Conservation (phyloP, 1,139 yeast species). For the Barnettozyma hawaiiensis region DNA sequence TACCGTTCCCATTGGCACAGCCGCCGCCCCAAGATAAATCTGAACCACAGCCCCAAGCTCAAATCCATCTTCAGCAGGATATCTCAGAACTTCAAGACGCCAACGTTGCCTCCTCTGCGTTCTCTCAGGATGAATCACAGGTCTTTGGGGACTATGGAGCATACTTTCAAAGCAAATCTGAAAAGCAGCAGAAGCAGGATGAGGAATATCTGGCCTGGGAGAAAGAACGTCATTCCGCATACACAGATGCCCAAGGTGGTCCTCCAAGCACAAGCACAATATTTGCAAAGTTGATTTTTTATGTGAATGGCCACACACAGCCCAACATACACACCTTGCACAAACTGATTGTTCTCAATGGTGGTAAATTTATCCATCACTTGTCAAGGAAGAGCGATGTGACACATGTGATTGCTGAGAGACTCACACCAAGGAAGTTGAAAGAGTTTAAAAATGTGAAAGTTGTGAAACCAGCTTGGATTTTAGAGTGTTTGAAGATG, state of each 20-base stretch:
- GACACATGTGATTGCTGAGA: slow-evolving; percentile 80
- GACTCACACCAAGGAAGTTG: slow-evolving; percentile 70
- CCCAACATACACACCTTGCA: slow-evolving; percentile 75
- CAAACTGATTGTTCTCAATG: slow-evolving; percentile 63
- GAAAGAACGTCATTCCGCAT: slow-evolving; percentile 30
- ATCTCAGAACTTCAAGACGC: slow-evolving; percentile 3
- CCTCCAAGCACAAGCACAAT: slow-evolving; percentile 33
- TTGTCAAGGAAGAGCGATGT: slow-evolving; percentile 65
- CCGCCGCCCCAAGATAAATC: too few species aligned
- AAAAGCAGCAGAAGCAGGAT: slow-evolving; percentile 67
- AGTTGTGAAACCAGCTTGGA: slow-evolving; percentile 83
- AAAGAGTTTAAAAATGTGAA: slow-evolving; percentile 59
- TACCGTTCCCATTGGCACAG: slow-evolving; percentile 13
- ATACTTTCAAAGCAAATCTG: slow-evolving; percentile 62
- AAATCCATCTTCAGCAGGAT: neutral
- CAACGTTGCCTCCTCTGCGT: slow-evolving; percentile 18
- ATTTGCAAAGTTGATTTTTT: slow-evolving; percentile 58
- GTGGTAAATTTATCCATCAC: slow-evolving; percentile 72
- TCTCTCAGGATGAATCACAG: neutral
- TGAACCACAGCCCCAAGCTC: slow-evolving; percentile 1
- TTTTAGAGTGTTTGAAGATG: slow-evolving; percentile 53
- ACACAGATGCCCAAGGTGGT: slow-evolving; percentile 38
- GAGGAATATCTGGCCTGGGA: slow-evolving; percentile 47
- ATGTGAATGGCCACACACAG: slow-evolving; percentile 80
- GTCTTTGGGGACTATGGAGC: slow-evolving; percentile 66